Evolutionary conservation across 2,329 filamentous ascomycete species (phyloP).

Genomic region (Aspergillus clavatus): DNA sequence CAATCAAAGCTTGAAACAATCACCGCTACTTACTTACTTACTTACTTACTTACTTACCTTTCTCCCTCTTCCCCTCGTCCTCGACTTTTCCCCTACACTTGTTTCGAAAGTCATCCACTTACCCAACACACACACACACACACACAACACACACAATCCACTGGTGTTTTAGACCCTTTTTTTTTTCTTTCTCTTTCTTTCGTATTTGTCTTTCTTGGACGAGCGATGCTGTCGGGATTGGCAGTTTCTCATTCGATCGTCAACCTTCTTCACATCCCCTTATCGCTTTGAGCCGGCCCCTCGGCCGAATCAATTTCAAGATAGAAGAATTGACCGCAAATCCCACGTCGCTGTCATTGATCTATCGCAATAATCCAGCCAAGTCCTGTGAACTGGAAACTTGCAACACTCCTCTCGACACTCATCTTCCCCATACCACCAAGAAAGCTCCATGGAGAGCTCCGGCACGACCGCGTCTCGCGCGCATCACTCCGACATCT

Average conservation of each 20-base stretch:
- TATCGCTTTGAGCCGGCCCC: conserved; percentile 8
- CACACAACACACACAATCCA: too few species aligned
- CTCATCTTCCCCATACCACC: background rate
- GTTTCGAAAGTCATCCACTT: background rate
- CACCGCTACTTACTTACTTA: conserved; percentile 1
- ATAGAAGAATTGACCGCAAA: too few species aligned
- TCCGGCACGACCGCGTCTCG: conserved; percentile 21
- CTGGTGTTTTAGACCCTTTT: too few species aligned
- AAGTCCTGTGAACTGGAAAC: too few species aligned
- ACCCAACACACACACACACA: too few species aligned
- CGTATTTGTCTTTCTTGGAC: too few species aligned
- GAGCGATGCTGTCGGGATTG: conserved; percentile 16
- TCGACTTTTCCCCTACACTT: background rate
- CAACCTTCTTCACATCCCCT: conserved; percentile 14
- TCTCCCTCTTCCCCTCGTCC: background rate
- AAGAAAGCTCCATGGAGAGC: conserved; percentile 21
- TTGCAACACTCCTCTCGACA: too few species aligned
- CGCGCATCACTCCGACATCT: conserved; percentile 4
- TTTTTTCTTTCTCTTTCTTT: background rate
- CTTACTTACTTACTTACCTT: too few species aligned
- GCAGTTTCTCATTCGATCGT: conserved; percentile 7
- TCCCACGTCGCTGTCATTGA: too few species aligned
- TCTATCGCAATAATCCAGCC: too few species aligned
- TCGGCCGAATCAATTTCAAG: too few species aligned
- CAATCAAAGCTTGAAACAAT: background rate